Evolutionary conservation across 805 yeast species (phyloP).

Genomic region (Yamadazyma sp.): DNA sequence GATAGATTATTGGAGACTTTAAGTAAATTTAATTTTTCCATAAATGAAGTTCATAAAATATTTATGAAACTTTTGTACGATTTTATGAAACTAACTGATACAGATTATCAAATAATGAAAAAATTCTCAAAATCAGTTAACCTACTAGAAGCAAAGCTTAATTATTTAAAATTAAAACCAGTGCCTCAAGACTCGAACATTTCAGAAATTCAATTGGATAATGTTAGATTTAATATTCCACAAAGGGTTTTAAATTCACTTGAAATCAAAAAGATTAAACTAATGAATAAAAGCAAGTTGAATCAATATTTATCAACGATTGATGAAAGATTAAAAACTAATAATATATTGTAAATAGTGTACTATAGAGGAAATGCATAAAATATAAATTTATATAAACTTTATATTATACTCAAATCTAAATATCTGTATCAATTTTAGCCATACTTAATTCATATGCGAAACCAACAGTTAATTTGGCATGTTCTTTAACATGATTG

Average conservation of each 20-base stretch:
- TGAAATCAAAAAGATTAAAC: conserved; percentile 3
- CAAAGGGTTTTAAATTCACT: conserved; percentile 1
- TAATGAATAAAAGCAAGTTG: conserved; percentile 6
- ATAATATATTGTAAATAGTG: too few species aligned
- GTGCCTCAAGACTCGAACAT: background rate
- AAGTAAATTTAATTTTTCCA: conserved; percentile 2
- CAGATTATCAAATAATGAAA: conserved; percentile 3
- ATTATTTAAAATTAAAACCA: background rate
- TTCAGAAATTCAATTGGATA: conserved; percentile 1
- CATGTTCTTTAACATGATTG: conserved; percentile 77
- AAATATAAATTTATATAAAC: too few species aligned
- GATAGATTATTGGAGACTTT: conserved; percentile 4
- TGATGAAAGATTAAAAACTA: conserved; percentile 5
- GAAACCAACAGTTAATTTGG: conserved; percentile 71
- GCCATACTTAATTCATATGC: conserved; percentile 63
- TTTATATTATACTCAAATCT: too few species aligned
- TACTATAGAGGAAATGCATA: too few species aligned
- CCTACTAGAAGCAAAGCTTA: conserved; percentile 4
- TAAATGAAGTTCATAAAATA: background rate
- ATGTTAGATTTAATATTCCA: conserved; percentile 5
- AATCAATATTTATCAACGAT: conserved; percentile 4
- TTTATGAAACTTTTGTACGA: conserved; percentile 5
- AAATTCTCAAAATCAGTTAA: conserved; percentile 3
- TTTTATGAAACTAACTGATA: conserved; percentile 3
- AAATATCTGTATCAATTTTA: conserved; percentile 11